phyloP scores from a whole-genome alignment of 768 basidiomycete genomes.

The Mycena latifolia region DNA sequence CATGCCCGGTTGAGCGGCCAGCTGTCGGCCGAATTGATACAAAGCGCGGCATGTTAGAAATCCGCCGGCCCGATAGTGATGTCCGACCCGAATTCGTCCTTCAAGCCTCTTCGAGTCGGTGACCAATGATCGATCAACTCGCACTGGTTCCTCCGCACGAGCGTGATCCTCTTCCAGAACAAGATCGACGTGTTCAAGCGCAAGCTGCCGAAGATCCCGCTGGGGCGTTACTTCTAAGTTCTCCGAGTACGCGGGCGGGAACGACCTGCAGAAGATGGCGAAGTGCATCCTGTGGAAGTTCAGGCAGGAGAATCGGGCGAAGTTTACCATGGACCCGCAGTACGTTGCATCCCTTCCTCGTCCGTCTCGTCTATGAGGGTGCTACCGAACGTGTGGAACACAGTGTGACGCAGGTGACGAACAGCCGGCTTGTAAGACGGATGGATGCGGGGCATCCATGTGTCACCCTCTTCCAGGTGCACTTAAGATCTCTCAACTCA shows the following conservation, averaged over 20 bases:
- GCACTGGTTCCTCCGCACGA: slow-evolving; percentile 62
- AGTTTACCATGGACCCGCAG: slow-evolving; percentile 83
- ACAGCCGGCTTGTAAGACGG: too few species aligned
- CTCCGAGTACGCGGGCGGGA: slow-evolving; percentile 77
- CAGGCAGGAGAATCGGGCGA: slow-evolving; percentile 79
- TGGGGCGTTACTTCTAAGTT: slow-evolving; percentile 73
- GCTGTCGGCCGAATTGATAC: too few species aligned
- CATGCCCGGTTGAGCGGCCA: too few species aligned
- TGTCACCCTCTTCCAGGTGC: too few species aligned
- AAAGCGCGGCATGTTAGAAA: too few species aligned
- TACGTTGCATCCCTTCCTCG: slow-evolving; percentile 46
- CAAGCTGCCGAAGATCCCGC: slow-evolving; percentile 56
- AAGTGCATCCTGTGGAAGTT: slow-evolving; percentile 87
- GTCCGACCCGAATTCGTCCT: too few species aligned
- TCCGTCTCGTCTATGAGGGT: too few species aligned
- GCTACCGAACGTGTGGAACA: too few species aligned
- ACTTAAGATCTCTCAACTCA: too few species aligned
- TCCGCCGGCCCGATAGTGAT: too few species aligned
- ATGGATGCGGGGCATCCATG: too few species aligned
- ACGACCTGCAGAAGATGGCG: slow-evolving; percentile 82
- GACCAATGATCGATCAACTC: too few species aligned
- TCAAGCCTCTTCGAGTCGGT: slow-evolving; percentile 85
- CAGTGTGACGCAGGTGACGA: slow-evolving; percentile 83
- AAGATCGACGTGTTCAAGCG: slow-evolving; percentile 84
- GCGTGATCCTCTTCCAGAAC: slow-evolving; percentile 77